Percentiles rank a stretch among this genome's conserved stretches.
Evolutionary conservation across 345 rosid species (phyloP).

Genomic region (Mallotus nudiflorus): DNA sequence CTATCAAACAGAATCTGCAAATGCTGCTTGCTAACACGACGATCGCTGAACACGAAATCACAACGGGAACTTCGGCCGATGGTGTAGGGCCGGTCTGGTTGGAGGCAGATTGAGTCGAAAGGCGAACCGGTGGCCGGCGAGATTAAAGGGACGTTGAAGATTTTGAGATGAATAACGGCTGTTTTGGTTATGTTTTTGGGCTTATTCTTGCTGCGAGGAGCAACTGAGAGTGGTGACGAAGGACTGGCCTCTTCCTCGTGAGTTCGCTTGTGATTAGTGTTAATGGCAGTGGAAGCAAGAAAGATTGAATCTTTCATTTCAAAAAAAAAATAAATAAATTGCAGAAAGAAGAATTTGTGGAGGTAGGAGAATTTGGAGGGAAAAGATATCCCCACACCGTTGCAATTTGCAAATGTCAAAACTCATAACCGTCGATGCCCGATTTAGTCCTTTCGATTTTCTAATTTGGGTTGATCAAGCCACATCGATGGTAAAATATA

Average conservation of each 20-base stretch:
- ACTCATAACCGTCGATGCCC: too few relatives aligned
- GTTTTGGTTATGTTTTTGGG: conserved; percentile 31
- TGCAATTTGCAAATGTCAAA: not conserved
- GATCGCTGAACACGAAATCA: conserved; percentile 48
- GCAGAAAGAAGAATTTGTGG: not conserved
- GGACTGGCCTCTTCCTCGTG: not conserved
- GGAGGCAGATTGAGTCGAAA: conserved; percentile 38
- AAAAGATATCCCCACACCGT: not conserved
- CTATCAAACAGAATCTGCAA: conserved; percentile 70
- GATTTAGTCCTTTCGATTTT: too few relatives aligned
- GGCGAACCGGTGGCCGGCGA: conserved; percentile 46
- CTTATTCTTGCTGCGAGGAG: conserved; percentile 24
- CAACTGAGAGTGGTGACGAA: conserved; percentile 2
- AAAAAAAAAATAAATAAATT: not conserved
- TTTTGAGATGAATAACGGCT: conserved; percentile 46
- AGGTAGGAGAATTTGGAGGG: not conserved
- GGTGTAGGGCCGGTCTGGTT: conserved; percentile 53
- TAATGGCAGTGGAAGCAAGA: conserved; percentile 7
- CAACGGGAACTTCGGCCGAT: conserved; percentile 67
- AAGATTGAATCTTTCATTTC: conserved; percentile 28
- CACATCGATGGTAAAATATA: too few relatives aligned
- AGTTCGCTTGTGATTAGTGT: conserved; percentile 17
- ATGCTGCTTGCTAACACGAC: conserved; percentile 63
- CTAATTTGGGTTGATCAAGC: too few relatives aligned
- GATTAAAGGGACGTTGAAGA: conserved; percentile 51